Conservation (phyloP, 305 asterid species). For the Fraxinus sp. region DNA sequence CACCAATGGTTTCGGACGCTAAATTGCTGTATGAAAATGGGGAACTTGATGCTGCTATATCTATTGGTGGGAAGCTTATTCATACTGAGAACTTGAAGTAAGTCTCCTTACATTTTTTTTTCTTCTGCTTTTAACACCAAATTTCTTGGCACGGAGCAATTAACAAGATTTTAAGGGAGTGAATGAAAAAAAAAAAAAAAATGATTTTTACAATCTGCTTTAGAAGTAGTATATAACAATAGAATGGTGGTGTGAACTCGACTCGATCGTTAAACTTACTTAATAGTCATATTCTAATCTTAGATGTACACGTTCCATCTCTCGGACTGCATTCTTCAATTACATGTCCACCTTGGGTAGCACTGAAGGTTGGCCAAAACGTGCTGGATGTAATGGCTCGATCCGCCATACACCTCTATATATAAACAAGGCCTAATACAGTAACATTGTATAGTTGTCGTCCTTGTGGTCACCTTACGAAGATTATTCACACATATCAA, state of each 20-base stretch:
- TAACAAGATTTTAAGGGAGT: neutral
- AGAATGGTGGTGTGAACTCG: neutral
- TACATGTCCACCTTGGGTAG: too few relatives aligned
- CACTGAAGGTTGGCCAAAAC: too few relatives aligned
- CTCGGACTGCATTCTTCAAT: too few relatives aligned
- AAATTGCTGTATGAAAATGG: constrained; percentile 22
- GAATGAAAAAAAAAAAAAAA: neutral
- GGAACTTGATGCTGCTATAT: constrained; percentile 21
- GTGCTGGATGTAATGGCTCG: too few relatives aligned
- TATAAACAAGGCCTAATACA: too few relatives aligned
- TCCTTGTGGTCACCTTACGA: too few relatives aligned
- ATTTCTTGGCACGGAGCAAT: neutral
- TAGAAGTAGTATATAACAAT: neutral
- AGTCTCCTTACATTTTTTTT: neutral
- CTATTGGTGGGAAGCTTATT: constrained; percentile 26
- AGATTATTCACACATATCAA: too few relatives aligned
- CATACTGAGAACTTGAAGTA: constrained; percentile 27
- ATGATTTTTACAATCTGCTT: neutral
- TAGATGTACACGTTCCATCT: too few relatives aligned
- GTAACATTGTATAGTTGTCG: too few relatives aligned
- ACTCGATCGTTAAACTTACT: neutral
- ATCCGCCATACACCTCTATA: too few relatives aligned
- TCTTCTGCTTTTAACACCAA: neutral
- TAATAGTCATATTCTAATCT: too few relatives aligned
- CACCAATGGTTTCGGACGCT: neutral